Percentiles rank a stretch among this genome's conserved stretches.
Conservation (phyloP, 768 basidiomycete genomes). For the Russula brevipes region DNA sequence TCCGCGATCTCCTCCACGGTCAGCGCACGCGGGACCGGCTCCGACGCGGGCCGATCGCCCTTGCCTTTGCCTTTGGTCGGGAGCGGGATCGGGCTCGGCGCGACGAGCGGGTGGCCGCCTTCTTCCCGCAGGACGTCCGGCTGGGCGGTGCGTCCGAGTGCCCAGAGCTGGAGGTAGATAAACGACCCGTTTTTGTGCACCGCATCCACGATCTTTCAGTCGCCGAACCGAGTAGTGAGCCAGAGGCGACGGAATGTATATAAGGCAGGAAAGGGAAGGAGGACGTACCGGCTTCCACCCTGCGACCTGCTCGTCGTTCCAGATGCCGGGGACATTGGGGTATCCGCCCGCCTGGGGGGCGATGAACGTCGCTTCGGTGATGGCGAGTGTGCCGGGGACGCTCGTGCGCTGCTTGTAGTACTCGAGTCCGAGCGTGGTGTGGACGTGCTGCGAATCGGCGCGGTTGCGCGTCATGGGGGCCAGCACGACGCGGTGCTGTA, state of each 20-base stretch:
- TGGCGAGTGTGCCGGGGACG: conserved; percentile 47
- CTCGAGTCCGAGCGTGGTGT: conserved; percentile 33
- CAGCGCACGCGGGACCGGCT: conserved; percentile 11
- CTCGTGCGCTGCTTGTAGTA: conserved; percentile 49
- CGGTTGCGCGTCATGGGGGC: conserved; percentile 50
- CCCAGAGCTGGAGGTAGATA: conserved; percentile 39
- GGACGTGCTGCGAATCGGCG: conserved; percentile 36
- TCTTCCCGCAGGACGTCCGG: not conserved
- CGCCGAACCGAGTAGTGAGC: too few species aligned
- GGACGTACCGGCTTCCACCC: conserved; percentile 44
- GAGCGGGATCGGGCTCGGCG: not conserved
- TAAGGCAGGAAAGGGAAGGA: too few species aligned
- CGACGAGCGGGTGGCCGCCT: conserved; percentile 2
- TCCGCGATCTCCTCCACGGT: conserved; percentile 30
- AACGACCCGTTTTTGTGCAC: conserved; percentile 35
- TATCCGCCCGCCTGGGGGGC: conserved; percentile 46
- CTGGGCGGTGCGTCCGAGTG: conserved; percentile 32
- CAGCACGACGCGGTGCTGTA: conserved; percentile 49
- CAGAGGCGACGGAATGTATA: too few species aligned
- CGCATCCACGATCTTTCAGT: conserved; percentile 19
- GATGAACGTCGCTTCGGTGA: conserved; percentile 55
- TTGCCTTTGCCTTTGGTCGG: too few species aligned
- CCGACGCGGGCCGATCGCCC: too few species aligned
- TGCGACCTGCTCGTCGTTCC: conserved; percentile 49
- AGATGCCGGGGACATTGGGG: conserved; percentile 56